Base-by-base conservation (phyloP, 1,284 basidiomycete genomes). In the Fomitiporia mediterranea region DNA sequence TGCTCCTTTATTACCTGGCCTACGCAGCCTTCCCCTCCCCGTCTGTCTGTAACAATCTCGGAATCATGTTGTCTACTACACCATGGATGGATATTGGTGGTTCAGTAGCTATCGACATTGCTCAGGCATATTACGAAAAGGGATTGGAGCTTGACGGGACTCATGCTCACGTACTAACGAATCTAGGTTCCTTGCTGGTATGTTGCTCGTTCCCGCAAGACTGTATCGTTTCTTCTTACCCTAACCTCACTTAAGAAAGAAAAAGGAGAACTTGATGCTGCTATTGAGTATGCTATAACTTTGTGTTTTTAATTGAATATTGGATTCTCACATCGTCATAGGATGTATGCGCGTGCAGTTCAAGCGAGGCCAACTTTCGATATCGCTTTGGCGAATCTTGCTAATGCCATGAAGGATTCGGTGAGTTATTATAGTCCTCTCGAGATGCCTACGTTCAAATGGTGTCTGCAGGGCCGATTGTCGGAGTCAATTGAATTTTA, bases 81-180 rank as follows among this genome's bases (percentile, higher is more conserved):
- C 60, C 67, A 17, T 57, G 55, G 55, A 37, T 32, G 17, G 48
- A 52, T 28, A 15, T 68, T 59, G 13, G 62, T 64, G 48, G 44
- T 62, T 8, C 53, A 67, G 8, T 65, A 21, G 69, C 70, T 2
- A 65, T 67, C 7, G 64, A 68, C 17, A 70, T 84, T n/a, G 83
- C 83, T 0, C 69, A 75, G 51, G 65, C 73, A 30, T 84, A 78
- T 65, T 84, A 84, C 63, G 71, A 77, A 19, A 72, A 74, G 37
- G 82, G 82, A 6, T 67, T 84, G 39, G 32, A 51, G 59, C 66
- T 80, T n/a, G 80, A 84, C 57, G 70, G 75, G 6, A 68, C 70
- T 3, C 80, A 84, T 59, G 80, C 83, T 15, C 81, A 84, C 64
- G 67, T 84, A 5, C 73, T 83, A 60, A 82, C 81, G 5, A 84